Evolutionary conservation across 371 early-diverging fungal genomes (phyloP), one percentile per base, ranked within the genome.

Genomic region (Actinomortierella ambigua): DNA sequence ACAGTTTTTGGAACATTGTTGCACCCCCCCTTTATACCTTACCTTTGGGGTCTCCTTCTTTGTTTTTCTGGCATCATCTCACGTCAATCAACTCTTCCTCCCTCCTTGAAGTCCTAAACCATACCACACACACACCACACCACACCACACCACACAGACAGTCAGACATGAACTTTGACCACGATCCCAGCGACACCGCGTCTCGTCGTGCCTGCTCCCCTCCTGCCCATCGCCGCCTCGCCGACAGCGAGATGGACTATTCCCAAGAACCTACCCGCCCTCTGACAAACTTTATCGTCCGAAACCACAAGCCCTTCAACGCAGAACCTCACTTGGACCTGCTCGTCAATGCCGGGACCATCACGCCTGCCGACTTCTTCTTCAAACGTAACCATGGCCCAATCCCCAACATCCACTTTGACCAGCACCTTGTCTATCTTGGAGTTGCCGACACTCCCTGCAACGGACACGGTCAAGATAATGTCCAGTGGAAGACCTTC

Each of bases 341-440:
- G 40, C 76, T 86, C 17, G 77, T 86, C 15, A 56, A 61, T 18
- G 76, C 84, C 46, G 69, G 80, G 26, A 77, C 77, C 61, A 77
- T 86, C 44, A 86, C 87, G n/a, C 85, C 87, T 2, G 77, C 69
- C 27, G 68, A 76, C 9, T 59, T 79, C 27, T 82, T 85, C 49
- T 86, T 86, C 56, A 81, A 83, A 54, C 91, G 96, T 20, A 93
- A 93, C 65, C 96, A 95, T 75, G 89, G 94, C 2, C 93, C 95
- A 17, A 89, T 95, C 20, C 96, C 96, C 23, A 73, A 85, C 49
- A 75, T 93, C n/a, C 76, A 85, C 23, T 63, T 57, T 0, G 78
- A 79, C 11, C 50, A 76, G 1, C 85, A 86, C 60, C 41, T 50
- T 11, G 61, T 86, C 47, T 65, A 70, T 3, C 59, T 89, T 15